Conservation (phyloP, 306 rosid genomes). For the Inga oerstediana region DNA sequence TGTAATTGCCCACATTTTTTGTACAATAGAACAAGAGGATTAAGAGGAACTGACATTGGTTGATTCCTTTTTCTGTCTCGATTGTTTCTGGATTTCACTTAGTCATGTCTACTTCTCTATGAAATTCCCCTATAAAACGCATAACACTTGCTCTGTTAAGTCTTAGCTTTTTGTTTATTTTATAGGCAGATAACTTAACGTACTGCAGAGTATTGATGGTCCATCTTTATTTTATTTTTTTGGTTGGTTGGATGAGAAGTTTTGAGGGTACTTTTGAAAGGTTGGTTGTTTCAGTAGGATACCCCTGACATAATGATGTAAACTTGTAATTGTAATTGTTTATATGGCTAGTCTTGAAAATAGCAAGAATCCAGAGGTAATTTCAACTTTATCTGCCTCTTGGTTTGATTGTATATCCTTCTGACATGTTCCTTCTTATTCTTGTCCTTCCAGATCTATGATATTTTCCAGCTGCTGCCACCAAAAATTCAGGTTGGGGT, state of each 20-base stretch:
- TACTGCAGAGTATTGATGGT: background rate
- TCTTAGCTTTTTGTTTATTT: background rate
- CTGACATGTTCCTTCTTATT: constrained; percentile 6
- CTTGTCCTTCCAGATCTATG: constrained; percentile 60
- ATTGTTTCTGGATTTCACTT: background rate
- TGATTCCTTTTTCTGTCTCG: background rate
- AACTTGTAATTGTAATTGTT: background rate
- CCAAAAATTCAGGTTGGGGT: constrained; percentile 77
- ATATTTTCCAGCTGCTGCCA: constrained; percentile 79
- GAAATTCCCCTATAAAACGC: background rate
- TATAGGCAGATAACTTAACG: background rate
- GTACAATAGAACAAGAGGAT: background rate
- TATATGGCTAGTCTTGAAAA: background rate
- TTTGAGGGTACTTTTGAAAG: background rate
- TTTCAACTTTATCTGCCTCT: constrained; percentile 1
- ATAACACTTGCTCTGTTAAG: background rate
- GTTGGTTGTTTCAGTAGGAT: background rate
- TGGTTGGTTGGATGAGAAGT: background rate
- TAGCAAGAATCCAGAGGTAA: background rate
- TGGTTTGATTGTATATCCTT: background rate
- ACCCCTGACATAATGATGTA: background rate
- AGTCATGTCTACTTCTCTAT: background rate
- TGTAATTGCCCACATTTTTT: constrained; percentile 1
- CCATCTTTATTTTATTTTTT: background rate
- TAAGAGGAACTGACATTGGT: background rate